A percentile compares a stretch with the other conserved stretches of the same genome.
phyloP scores from a whole-genome alignment of 73 alveolate species.

The Stentor roeselii region DNA sequence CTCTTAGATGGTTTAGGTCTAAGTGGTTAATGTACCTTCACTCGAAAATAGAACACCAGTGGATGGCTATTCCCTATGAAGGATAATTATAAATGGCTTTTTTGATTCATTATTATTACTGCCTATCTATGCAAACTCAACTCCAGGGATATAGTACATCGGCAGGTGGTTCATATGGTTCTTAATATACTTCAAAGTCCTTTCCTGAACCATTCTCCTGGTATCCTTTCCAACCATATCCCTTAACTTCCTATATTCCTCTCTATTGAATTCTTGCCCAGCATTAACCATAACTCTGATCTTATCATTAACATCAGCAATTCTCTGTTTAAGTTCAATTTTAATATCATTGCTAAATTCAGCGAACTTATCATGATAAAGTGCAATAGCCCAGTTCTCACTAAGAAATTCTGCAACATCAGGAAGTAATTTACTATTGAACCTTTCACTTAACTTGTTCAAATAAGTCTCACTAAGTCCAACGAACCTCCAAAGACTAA shows the following conservation, averaged over 20 bases:
- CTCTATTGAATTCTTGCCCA: constrained; percentile 71
- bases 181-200: constrained; percentile 79
- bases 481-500: constrained; percentile 88
- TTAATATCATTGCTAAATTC: constrained; percentile 92
- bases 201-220: constrained; percentile 69
- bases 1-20: too few species aligned
- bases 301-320: constrained; percentile 67
- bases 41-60: too few species aligned
- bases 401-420: constrained; percentile 94
- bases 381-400: constrained; percentile 98
- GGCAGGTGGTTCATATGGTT: constrained; percentile 86
- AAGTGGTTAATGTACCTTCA: too few species aligned
- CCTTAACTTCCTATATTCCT: constrained; percentile 57
- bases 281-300: constrained; percentile 66
- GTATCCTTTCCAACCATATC: constrained; percentile 68
- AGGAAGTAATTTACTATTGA: constrained; percentile 80
- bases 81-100: too few species aligned
- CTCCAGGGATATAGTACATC: constrained; percentile 80
- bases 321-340: constrained; percentile 62
- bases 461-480: constrained; percentile 96
- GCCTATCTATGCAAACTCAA: constrained; percentile 26
- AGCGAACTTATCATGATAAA: constrained; percentile 98
- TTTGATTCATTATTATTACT: too few species aligned
- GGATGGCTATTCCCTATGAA: too few species aligned
- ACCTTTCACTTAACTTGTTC: constrained; percentile 84